Percentiles rank a stretch among this genome's conserved stretches.
These are phyloP conservation scores for Chiua virens DNA, from an alignment of 768 basidiomycete species.

Conservation along the genomic window DNA sequence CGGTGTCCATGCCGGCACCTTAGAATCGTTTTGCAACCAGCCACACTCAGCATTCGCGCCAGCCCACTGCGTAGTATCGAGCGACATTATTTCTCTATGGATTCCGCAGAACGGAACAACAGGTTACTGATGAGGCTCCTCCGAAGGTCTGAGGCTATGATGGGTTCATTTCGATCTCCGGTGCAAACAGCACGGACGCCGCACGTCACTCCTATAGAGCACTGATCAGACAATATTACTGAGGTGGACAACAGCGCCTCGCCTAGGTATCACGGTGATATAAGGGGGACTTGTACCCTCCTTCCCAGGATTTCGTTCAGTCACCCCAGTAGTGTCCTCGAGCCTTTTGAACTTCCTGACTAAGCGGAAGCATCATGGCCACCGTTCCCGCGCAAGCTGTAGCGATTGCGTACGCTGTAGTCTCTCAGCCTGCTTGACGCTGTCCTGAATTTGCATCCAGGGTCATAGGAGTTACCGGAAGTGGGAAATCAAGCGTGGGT, in stretches of 20 bases:
- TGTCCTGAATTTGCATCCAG: slow-evolving; percentile 18
- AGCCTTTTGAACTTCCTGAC: background rate
- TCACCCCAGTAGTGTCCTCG: background rate
- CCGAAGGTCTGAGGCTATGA: slow-evolving; percentile 17
- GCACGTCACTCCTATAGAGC: slow-evolving; percentile 18
- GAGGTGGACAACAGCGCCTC: slow-evolving; percentile 9
- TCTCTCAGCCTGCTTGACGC: background rate
- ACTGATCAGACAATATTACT: background rate
- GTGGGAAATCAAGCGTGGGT: slow-evolving; percentile 34
- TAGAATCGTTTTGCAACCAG: background rate
- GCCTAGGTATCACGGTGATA: slow-evolving; percentile 10
- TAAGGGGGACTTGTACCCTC: slow-evolving; percentile 8
- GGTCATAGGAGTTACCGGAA: slow-evolving; percentile 31
- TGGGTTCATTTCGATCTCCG: slow-evolving; percentile 14
- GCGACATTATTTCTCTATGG: no score
- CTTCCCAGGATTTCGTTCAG: background rate
- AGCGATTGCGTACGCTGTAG: slow-evolving; percentile 26
- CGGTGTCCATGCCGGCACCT: no score
- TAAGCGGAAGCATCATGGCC: slow-evolving; percentile 14
- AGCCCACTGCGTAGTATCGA: no score
- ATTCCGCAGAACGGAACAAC: no score
- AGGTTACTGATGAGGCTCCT: background rate
- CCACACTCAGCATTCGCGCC: background rate
- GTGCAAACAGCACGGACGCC: slow-evolving; percentile 11
- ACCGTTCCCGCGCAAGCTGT: slow-evolving; percentile 10